Evolutionary conservation across 148 eudicot species (phyloP), one percentile per base, ranked within the genome.

Genomic region (Spergularia marina): DNA sequence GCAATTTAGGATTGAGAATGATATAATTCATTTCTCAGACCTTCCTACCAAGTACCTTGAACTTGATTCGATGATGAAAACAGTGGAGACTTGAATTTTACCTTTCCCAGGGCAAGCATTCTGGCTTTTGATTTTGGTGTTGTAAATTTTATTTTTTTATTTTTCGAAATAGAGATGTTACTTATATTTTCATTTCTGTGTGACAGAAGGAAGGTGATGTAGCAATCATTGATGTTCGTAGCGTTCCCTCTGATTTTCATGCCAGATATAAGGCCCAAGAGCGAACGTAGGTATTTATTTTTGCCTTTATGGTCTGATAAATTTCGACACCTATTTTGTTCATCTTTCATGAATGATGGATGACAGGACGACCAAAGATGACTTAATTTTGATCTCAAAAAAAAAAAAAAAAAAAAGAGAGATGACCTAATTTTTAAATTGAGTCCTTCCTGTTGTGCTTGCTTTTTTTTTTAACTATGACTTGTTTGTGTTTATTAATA

Each of bases 251-350:
- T 78, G 84, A 87, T 85, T 95, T 95, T 82, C 97, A 95, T 85
- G 87, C 99, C 67, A 90, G 99, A 82, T 89, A 83, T 77, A 92
- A 84, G 87, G 99, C 99, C 80, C 90, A 74, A 81, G 99, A 95
- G 82, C 97, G 99, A 85, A 92, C 90, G 99, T 95, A 91, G 86
- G 99, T 89, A 86, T 82, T 92, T 85, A 49, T 68, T 71, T 55
- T 41, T 30, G 56, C 44, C 64, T 9, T 20, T 52, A 40, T 39
- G 7, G 23, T 72, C 74, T n/a, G 16, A 53, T 59, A 14, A 18
- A 55, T 51, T 34, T 40, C 66, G 18, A 18, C 17, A 20, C 15
- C 65, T 54, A n/a, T n/a, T n/a, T n/a, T 13, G 40, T 65, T 65
- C 69, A 65, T 65, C 25, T 65, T 65, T 53, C 34, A 68, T 68